phyloP scores from a whole-genome alignment of 2,329 filamentous ascomycete genomes.

The Microsporum canis region DNA sequence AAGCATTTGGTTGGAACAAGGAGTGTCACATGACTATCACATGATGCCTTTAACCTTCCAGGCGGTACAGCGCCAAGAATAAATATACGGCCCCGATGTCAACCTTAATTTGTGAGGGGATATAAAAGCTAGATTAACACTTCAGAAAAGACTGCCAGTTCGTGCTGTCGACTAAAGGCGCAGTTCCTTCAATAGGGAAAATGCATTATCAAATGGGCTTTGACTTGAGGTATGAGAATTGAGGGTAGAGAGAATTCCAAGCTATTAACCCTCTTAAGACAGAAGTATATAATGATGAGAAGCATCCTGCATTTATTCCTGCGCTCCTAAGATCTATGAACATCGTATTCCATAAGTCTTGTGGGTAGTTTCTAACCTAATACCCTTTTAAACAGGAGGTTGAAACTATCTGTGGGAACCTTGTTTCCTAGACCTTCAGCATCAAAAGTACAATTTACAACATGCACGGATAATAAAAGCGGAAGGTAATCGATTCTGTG shows the following conservation, averaged over 20 bases:
- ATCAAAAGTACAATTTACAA: slow-evolving; percentile 12
- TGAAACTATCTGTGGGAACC: slow-evolving; percentile 17
- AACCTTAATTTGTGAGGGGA: background rate
- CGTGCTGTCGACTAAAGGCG: too few relatives aligned
- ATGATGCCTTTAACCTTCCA: background rate
- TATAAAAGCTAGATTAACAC: background rate
- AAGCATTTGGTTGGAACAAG: background rate
- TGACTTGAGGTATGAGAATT: slow-evolving; percentile 23
- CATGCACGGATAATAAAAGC: slow-evolving; percentile 22
- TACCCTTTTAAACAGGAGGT: slow-evolving; percentile 9
- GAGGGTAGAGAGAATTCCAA: slow-evolving; percentile 21
- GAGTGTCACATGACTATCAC: background rate
- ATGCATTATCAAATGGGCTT: too few relatives aligned
- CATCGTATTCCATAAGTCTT: slow-evolving; percentile 16
- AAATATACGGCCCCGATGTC: background rate
- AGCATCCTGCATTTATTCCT: slow-evolving; percentile 14
- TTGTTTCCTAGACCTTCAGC: slow-evolving; percentile 13
- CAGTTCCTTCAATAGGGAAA: too few relatives aligned
- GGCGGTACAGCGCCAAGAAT: background rate
- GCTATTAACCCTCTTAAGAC: slow-evolving; percentile 14
- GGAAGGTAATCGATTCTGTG: slow-evolving; percentile 23
- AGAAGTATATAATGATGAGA: slow-evolving; percentile 16
- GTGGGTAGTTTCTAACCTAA: slow-evolving; percentile 18
- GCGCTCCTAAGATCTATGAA: background rate
- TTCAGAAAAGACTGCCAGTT: too few relatives aligned